Evolutionary conservation across 1,139 yeast species (phyloP), one percentile per base, ranked within the genome.

Genomic region (Saccharomyces hybrid): DNA sequence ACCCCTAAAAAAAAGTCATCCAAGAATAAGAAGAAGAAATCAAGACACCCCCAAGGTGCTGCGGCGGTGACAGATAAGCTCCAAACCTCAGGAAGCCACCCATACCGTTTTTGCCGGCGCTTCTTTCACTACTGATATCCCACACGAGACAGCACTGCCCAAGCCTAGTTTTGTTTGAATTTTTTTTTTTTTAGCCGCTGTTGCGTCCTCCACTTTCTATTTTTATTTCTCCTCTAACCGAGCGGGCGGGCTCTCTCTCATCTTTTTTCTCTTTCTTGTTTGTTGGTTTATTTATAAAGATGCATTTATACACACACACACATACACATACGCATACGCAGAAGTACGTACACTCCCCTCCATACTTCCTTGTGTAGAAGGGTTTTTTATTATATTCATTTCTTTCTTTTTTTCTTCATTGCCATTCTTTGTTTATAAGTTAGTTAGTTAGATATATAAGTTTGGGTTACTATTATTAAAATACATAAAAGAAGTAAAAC

Each of bases 91-190:
- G 16, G 38, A n/a, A 12, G 29, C 32, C 21, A 47, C 31, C 21
- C 14, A 49, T 47, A 12, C 48, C 2, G 28, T 47, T 12, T 55
- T 55, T 50, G 59, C 59, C 9, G 59, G 59, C 38, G 56, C 57
- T 3, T 55, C 59, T 3, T 56, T 56, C 27, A 49, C 56, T 4
- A 53, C 53, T 19, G 50, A 53, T 53, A 49, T 53, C 14, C 59
- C 59, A 21, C 50, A 53, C 7, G 49, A 51, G 28, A 49, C 51
- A 27, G 49, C 49, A 19, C 19, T 51, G 11, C 53, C 53, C 8
- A 51, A 51, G 29, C 53, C 53, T 12, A 53, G 55, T 38, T 53
- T 53, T 26, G 32, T 42, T 42, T 52, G 32, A 47, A 14, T n/a
- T 3, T 41, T 21, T 41, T 41, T 27, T 26, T 3, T 41, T 21